These are phyloP conservation scores for Fusarium denticulatum DNA, from an alignment of 2,329 filamentous ascomycete genomes.

Conservation along the genomic window DNA sequence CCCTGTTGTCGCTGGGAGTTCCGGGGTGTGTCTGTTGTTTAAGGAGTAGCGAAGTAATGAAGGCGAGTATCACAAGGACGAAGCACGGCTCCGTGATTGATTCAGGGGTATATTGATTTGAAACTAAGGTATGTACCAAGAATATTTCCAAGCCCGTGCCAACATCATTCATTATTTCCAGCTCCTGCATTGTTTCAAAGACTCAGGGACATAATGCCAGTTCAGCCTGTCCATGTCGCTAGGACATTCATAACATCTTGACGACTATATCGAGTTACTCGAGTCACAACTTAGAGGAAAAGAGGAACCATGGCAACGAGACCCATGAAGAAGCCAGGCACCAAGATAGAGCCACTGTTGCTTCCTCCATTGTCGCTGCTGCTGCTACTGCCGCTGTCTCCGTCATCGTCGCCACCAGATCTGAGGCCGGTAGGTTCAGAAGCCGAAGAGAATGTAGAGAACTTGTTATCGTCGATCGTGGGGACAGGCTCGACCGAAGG, in stretches of 20 bases:
- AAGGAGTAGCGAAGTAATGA: background rate
- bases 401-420: constrained; percentile 28
- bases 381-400: constrained; percentile 2
- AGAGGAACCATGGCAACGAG: constrained; percentile 41
- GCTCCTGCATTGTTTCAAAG: background rate
- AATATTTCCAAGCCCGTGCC: background rate
- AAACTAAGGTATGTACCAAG: background rate
- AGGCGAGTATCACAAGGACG: background rate
- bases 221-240: too few relatives aligned
- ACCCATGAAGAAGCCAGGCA: constrained; percentile 38
- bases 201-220: background rate
- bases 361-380: background rate
- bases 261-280: background rate
- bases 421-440: constrained; percentile 20
- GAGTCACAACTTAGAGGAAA: constrained; percentile 32
- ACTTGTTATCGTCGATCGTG: constrained; percentile 2
- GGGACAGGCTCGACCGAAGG: constrained; percentile 30
- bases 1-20: background rate
- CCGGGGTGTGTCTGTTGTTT: background rate
- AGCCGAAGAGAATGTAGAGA: constrained; percentile 7
- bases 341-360: constrained; percentile 24
- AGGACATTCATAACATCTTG: background rate
- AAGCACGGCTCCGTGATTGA: background rate
- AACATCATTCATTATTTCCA: constrained; percentile 22
- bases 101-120: constrained; percentile 19